Evolutionary conservation across 352 stramenopile species (phyloP), one percentile per base, ranked within the genome.

Genomic region (Phytophthora citricola): DNA sequence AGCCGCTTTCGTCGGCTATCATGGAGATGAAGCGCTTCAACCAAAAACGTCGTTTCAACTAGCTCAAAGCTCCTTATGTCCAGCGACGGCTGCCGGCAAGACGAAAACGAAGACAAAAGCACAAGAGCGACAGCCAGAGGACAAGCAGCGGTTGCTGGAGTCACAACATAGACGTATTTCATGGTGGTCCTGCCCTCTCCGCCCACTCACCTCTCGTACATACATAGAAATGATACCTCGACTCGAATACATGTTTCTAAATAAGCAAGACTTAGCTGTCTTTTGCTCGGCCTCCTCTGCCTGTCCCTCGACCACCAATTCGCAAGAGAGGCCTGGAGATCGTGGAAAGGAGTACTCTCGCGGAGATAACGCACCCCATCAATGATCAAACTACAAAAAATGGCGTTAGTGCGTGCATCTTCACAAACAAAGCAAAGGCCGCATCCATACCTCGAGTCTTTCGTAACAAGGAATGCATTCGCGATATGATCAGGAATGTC

Each of bases 1-100:
- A 92, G 73, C 85, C 85, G 69, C 81, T 95, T 66, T 70, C 76
- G 59, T 95, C 87, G 31, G 87, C 87, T 58, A 90, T 94, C 60
- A 58, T 91, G 62, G 87, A 95, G 71, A 95, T 95, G 87, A 92
- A 88, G 81, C 87, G 87, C 58, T 95, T 95, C 71, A 94, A 95
- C 72, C 86, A 94, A 61, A 95, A 95, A 77, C 82, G 85, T 55
- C 84, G 87, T 62, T 94, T 90, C 64, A 94, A 87, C 64, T 95
- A 84, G 75, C 51, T 52, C 57, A 41, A 45, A 61, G 65, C 61
- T 68, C 49, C 31, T 64, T 38, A 57, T 55, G 40, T 73, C 59
- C 50, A 71, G 59, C 48, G 51, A 74, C 65, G 49, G 40, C 58
- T 70, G 38, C 26, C 36, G 38, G 32, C 44, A 71, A 53, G 44